Evolutionary conservation across 306 rosid genomes (phyloP).

Genomic region (Sophora flavescens): DNA sequence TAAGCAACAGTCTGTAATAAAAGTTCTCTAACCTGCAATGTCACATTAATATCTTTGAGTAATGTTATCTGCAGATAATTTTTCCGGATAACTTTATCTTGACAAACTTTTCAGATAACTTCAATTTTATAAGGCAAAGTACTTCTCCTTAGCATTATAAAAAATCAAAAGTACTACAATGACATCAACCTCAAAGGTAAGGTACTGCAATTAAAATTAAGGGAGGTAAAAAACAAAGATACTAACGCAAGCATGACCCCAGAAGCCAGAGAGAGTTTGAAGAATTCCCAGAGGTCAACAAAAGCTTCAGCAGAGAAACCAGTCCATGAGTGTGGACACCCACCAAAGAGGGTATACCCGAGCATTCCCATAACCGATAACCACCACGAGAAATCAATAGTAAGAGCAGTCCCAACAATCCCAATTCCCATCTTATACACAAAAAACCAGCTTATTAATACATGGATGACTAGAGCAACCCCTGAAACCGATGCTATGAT

Average conservation of each 20-base stretch:
- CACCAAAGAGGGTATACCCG: slow-evolving; percentile 62
- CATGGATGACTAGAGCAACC: slow-evolving; percentile 56
- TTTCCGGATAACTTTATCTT: too few species aligned
- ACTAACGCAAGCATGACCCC: slow-evolving; percentile 76
- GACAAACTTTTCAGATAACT: too few species aligned
- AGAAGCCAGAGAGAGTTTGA: slow-evolving; percentile 74
- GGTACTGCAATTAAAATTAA: not conserved
- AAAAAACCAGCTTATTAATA: slow-evolving; percentile 63
- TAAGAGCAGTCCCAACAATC: slow-evolving; percentile 62
- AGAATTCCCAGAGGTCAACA: slow-evolving; percentile 73
- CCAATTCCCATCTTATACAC: slow-evolving; percentile 57
- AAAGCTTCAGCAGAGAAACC: slow-evolving; percentile 75
- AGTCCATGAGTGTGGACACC: slow-evolving; percentile 66
- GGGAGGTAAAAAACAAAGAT: not conserved
- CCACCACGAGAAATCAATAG: slow-evolving; percentile 74
- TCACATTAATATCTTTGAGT: slow-evolving; percentile 22
- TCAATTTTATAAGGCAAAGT: too few species aligned
- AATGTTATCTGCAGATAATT: too few species aligned
- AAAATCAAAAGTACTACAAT: not conserved
- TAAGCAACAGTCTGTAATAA: slow-evolving; percentile 65
- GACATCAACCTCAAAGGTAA: not conserved
- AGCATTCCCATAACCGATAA: slow-evolving; percentile 60
- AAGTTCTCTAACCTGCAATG: slow-evolving; percentile 75
- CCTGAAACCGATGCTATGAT: slow-evolving; percentile 65
- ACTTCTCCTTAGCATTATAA: too few species aligned